These are phyloP conservation scores for Xylaria nigripes DNA, from an alignment of 495 filamentous ascomycete genomes.

Conservation along the genomic window DNA sequence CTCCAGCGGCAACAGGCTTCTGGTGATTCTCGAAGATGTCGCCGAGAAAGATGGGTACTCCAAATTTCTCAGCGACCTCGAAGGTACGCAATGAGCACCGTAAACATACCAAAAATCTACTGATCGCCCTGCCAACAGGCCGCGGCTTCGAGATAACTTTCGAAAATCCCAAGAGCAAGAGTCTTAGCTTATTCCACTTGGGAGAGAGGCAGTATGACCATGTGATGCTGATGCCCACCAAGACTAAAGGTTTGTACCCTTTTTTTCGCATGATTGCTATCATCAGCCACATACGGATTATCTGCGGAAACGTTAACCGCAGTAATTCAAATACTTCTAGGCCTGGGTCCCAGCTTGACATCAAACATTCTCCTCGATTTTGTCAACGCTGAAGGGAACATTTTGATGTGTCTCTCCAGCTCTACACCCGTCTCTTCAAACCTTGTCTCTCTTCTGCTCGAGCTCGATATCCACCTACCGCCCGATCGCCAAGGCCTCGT, in stretches of 20 bases:
- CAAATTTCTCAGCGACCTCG: conserved; percentile 71
- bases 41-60: conserved; percentile 72
- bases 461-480: conserved; percentile 88
- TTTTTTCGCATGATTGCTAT: background rate
- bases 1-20: conserved; percentile 67
- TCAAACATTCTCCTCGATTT: conserved; percentile 84
- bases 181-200: conserved; percentile 72
- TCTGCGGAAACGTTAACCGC: conserved; percentile 15
- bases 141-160: conserved; percentile 74
- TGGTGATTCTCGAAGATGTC: conserved; percentile 80
- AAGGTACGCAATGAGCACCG: conserved; percentile 46
- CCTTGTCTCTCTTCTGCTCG: conserved; percentile 75
- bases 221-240: conserved; percentile 75
- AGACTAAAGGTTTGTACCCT: conserved; percentile 65
- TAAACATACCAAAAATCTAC: background rate
- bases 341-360: conserved; percentile 79
- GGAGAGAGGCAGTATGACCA: conserved; percentile 90
- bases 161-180: conserved; percentile 78
- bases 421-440: conserved; percentile 64
- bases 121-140: conserved; percentile 38
- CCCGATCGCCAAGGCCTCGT: conserved; percentile 70
- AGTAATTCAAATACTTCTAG: conserved; percentile 31
- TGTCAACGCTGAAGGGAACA: conserved; percentile 83
- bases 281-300: background rate
- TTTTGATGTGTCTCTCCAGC: conserved; percentile 79